phyloP scores from a whole-genome alignment of 352 stramenopile species.

The Globisporangium perplexum region DNA sequence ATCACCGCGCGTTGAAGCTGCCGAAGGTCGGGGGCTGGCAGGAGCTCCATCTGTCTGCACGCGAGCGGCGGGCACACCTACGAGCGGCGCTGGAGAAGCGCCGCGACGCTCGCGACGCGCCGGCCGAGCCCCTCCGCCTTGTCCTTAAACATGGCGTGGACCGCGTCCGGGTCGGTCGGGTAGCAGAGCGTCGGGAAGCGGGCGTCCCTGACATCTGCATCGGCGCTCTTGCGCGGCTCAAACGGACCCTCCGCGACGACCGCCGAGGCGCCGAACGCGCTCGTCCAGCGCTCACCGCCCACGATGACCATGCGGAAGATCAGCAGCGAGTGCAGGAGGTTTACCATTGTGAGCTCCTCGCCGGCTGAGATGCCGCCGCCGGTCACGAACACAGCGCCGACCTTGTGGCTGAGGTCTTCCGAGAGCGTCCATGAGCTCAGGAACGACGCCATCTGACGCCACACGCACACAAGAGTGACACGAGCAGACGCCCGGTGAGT shows the following conservation, averaged over 20 bases:
- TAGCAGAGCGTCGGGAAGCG: slow-evolving; percentile 50
- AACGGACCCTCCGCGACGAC: slow-evolving; percentile 78
- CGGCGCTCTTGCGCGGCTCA: slow-evolving; percentile 16
- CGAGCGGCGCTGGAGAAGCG: slow-evolving; percentile 17
- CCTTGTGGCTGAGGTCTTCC: slow-evolving; percentile 73
- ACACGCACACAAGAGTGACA: not conserved
- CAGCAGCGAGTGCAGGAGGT: slow-evolving; percentile 82
- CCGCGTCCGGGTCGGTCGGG: slow-evolving; percentile 38
- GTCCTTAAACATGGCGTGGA: slow-evolving; percentile 74
- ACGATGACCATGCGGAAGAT: slow-evolving; percentile 86
- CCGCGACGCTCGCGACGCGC: slow-evolving; percentile 52
- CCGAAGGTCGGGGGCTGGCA: too few species aligned
- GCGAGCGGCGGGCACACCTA: too few species aligned
- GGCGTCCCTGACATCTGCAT: slow-evolving; percentile 13
- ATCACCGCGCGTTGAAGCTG: too few species aligned
- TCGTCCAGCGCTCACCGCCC: slow-evolving; percentile 81
- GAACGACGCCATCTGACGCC: slow-evolving; percentile 53
- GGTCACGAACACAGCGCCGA: slow-evolving; percentile 83
- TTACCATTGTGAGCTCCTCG: slow-evolving; percentile 84
- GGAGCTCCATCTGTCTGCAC: too few species aligned
- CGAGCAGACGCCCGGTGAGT: not conserved
- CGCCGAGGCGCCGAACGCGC: slow-evolving; percentile 76
- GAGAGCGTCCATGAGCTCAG: slow-evolving; percentile 66
- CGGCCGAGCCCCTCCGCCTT: slow-evolving; percentile 76
- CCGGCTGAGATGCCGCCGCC: slow-evolving; percentile 75